Conservation (phyloP, 2,329 filamentous ascomycete genomes). For the Chaetoscypha palmicola region DNA sequence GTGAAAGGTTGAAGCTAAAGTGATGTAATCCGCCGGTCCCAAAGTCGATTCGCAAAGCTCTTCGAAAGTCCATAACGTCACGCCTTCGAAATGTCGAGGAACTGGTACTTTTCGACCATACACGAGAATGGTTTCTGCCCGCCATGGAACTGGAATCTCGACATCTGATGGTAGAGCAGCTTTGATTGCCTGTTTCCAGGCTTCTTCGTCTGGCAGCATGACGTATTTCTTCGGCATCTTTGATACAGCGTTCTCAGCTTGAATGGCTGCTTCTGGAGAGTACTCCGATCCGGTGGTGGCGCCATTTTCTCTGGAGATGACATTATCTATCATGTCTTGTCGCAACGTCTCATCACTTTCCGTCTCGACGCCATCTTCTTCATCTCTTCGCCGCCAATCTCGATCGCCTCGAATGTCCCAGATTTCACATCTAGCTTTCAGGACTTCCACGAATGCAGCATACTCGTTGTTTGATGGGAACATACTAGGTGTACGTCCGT, state of each 20-base stretch:
- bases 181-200: slow-evolving; percentile 23
- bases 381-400: slow-evolving; percentile 61
- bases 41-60: slow-evolving; percentile 59
- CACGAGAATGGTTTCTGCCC: slow-evolving; percentile 39
- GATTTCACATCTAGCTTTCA: slow-evolving; percentile 72
- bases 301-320: slow-evolving; percentile 10
- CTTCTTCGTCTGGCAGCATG: slow-evolving; percentile 17
- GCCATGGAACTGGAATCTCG: slow-evolving; percentile 35
- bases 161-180: slow-evolving; percentile 17
- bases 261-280: background rate
- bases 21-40: slow-evolving; percentile 77
- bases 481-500: slow-evolving; percentile 22
- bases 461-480: slow-evolving; percentile 64
- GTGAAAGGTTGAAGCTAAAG: slow-evolving; percentile 71
- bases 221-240: slow-evolving; percentile 26
- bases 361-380: slow-evolving; percentile 25
- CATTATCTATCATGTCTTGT: slow-evolving; percentile 24
- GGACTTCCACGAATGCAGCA: slow-evolving; percentile 64
- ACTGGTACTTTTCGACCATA: slow-evolving; percentile 60
- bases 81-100: slow-evolving; percentile 49
- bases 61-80: slow-evolving; percentile 59
- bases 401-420: slow-evolving; percentile 74
- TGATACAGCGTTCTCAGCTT: background rate
- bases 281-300: background rate
- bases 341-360: slow-evolving; percentile 31